A percentile compares a stretch with the other conserved stretches of the same genome.
phyloP scores from a whole-genome alignment of 2,329 filamentous ascomycete species.

The Teratosphaeria destructans region DNA sequence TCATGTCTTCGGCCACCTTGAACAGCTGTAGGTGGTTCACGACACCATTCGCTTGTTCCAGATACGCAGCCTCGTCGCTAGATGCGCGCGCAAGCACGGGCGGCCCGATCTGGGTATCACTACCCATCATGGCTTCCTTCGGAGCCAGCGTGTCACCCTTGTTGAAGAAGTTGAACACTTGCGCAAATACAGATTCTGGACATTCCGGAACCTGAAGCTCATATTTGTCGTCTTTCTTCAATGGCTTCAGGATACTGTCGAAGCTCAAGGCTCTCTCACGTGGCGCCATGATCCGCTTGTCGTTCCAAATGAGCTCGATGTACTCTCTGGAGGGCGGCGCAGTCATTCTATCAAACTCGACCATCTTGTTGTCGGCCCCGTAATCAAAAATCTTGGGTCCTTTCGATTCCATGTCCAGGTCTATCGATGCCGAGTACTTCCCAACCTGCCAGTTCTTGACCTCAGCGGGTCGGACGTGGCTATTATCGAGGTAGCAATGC shows the following conservation, averaged over 20 bases:
- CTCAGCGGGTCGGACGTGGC: constrained; percentile 17
- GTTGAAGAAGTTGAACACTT: constrained; percentile 25
- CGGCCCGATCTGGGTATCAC: constrained; percentile 3
- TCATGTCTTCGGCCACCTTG: constrained; percentile 25
- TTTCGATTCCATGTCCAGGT: constrained; percentile 23
- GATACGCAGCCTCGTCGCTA: neutral
- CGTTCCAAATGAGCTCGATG: constrained; percentile 29
- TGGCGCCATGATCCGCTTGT: constrained; percentile 25
- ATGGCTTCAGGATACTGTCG: constrained; percentile 21
- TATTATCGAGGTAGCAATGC: constrained; percentile 23
- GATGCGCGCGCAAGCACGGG: constrained; percentile 4
- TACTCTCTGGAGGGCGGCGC: constrained; percentile 24
- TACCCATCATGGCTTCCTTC: neutral
- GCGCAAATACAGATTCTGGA: constrained; percentile 22
- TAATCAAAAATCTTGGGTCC: constrained; percentile 28
- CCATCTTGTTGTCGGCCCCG: constrained; percentile 20
- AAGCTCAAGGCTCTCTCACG: constrained; percentile 20
- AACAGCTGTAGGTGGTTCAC: constrained; percentile 20
- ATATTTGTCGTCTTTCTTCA: constrained; percentile 21
- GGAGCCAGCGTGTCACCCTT: constrained; percentile 2
- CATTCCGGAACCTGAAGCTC: constrained; percentile 25
- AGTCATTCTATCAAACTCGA: constrained; percentile 19
- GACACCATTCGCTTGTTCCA: constrained; percentile 6
- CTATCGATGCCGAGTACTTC: constrained; percentile 21
- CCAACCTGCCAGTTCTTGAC: constrained; percentile 24